Percentiles rank a stretch among this genome's conserved stretches.
These are phyloP conservation scores for Oenanthe sinensis DNA, from an alignment of 129 eudicot species.

Conservation along the genomic window DNA sequence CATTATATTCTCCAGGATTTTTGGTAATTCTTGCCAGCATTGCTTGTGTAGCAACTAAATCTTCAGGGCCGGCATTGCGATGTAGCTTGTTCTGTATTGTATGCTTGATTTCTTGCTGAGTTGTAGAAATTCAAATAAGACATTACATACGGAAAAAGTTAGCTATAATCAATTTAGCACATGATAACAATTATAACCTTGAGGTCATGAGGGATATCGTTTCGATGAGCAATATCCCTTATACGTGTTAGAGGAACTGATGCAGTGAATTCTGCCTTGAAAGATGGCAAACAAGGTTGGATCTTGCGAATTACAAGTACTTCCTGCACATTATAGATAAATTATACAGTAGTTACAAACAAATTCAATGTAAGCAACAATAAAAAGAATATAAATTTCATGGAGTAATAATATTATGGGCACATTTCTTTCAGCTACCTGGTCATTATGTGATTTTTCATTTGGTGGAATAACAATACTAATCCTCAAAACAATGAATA, in stretches of 20 bases:
- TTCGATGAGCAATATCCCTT: constrained; percentile 91
- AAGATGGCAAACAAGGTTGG: constrained; percentile 93
- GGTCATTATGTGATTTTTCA: neutral
- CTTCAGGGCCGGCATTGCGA: constrained; percentile 96
- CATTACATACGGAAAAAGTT: neutral
- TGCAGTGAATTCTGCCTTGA: constrained; percentile 96
- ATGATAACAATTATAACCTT: constrained; percentile 39
- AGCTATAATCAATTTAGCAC: neutral
- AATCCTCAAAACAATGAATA: neutral
- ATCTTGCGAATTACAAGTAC: constrained; percentile 81
- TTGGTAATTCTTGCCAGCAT: constrained; percentile 90
- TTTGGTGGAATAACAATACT: neutral
- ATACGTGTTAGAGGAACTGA: constrained; percentile 93
- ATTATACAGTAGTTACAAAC: neutral
- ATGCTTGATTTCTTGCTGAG: constrained; percentile 97
- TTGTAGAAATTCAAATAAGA: constrained; percentile 3
- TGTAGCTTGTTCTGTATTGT: constrained; percentile 99
- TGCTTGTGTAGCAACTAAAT: constrained; percentile 83
- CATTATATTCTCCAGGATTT: constrained; percentile 72
- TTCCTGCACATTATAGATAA: constrained; percentile 46
- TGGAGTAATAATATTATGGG: neutral
- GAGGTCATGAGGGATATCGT: constrained; percentile 91
- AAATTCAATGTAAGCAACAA: neutral
- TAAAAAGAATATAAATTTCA: neutral
- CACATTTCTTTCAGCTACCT: neutral